Percentiles rank a stretch among this genome's conserved stretches.
Conservation (phyloP, 495 filamentous ascomycete species). For the Penicillium taxi region DNA sequence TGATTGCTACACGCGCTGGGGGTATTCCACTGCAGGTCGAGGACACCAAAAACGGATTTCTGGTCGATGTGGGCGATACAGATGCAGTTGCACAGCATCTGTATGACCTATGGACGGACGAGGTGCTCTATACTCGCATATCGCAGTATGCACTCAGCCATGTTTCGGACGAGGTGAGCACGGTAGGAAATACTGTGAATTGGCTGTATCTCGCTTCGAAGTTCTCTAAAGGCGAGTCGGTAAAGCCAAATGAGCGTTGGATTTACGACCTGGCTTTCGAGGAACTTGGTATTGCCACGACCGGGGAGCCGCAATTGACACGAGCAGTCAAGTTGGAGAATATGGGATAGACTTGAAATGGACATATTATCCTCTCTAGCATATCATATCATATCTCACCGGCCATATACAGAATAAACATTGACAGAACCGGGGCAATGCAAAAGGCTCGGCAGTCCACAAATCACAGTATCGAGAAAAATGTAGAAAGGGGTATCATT, state of each 20-base stretch:
- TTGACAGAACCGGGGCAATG: too few relatives aligned
- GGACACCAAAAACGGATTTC: constrained; percentile 64
- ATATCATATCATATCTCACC: too few relatives aligned
- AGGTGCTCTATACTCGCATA: constrained; percentile 57
- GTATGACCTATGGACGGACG: constrained; percentile 60
- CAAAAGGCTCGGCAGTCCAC: too few relatives aligned
- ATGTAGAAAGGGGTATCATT: constrained; percentile 20
- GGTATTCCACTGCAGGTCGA: constrained; percentile 79
- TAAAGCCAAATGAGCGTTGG: constrained; percentile 52
- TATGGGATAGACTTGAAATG: constrained; percentile 28
- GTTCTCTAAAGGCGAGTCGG: constrained; percentile 42
- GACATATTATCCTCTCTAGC: too few relatives aligned
- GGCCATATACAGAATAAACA: too few relatives aligned
- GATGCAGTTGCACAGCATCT: constrained; percentile 65
- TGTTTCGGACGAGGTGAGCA: constrained; percentile 77
- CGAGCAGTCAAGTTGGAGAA: constrained; percentile 26
- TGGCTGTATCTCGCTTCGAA: constrained; percentile 73
- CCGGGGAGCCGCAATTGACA: constrained; percentile 37
- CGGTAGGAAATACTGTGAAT: constrained; percentile 67
- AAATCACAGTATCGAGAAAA: too few relatives aligned
- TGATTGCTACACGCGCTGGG: constrained; percentile 71
- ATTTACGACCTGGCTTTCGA: constrained; percentile 72
- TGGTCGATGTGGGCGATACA: constrained; percentile 66
- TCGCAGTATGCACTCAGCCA: constrained; percentile 53
- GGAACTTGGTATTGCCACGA: constrained; percentile 41